Conservation (phyloP, 208 protist species). For the Leishmania lainsoni region DNA sequence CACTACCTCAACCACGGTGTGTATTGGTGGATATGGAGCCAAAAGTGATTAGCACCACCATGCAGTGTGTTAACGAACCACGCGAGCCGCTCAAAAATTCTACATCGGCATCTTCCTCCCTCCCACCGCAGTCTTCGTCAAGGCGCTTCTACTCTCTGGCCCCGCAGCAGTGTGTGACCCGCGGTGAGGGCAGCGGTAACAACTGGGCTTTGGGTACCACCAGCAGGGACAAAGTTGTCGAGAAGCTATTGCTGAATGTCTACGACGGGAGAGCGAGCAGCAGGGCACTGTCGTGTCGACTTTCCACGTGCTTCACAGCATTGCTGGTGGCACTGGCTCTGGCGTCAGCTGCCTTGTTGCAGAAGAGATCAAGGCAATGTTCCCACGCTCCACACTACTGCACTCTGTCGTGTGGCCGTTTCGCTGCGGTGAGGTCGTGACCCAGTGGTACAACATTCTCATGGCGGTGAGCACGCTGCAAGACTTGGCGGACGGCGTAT, state of each 20-base stretch:
- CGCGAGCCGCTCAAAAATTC: background rate
- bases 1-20: slow-evolving; percentile 63
- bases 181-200: slow-evolving; percentile 82
- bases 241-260: slow-evolving; percentile 61
- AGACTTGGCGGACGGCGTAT: slow-evolving; percentile 68
- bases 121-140: background rate
- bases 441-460: slow-evolving; percentile 88
- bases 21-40: slow-evolving; percentile 93
- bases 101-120: background rate
- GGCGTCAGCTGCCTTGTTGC: slow-evolving; percentile 85
- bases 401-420: slow-evolving; percentile 86
- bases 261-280: slow-evolving; percentile 78
- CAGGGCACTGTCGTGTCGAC: slow-evolving; percentile 51
- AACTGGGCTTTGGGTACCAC: slow-evolving; percentile 93
- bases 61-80: slow-evolving; percentile 27
- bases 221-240: slow-evolving; percentile 59
- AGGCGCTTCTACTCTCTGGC: slow-evolving; percentile 44
- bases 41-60: slow-evolving; percentile 68
- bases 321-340: slow-evolving; percentile 91
- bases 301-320: slow-evolving; percentile 83
- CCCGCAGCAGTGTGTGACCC: slow-evolving; percentile 70
- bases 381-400: slow-evolving; percentile 55
- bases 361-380: slow-evolving; percentile 66
- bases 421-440: slow-evolving; percentile 76
- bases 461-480: slow-evolving; percentile 64